Percentiles rank a stretch among this genome's conserved stretches.
Evolutionary conservation across 805 yeast genomes (phyloP).

Genomic region (Candida andamanensis): DNA sequence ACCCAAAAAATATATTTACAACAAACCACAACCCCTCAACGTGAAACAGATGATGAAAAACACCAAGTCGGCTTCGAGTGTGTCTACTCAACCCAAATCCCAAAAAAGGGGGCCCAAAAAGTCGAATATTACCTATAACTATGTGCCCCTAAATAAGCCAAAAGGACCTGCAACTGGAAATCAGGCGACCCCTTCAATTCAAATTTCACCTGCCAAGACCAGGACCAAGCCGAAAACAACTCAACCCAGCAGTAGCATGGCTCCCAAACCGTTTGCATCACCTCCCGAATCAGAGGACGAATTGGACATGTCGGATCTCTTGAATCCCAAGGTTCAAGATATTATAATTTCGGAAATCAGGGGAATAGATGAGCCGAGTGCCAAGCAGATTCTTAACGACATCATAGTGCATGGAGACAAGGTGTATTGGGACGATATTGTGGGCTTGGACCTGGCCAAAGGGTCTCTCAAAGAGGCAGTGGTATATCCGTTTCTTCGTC

Average conservation of each 20-base stretch:
- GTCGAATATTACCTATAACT: constrained; percentile 29
- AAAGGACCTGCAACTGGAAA: constrained; percentile 5
- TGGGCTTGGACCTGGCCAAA: constrained; percentile 88
- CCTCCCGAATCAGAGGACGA: constrained; percentile 5
- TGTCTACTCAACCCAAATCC: background rate
- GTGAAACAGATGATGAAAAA: constrained; percentile 1
- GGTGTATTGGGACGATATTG: constrained; percentile 92
- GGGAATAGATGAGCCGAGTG: constrained; percentile 78
- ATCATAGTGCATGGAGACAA: constrained; percentile 87
- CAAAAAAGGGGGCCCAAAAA: constrained; percentile 12
- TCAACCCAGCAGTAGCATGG: background rate
- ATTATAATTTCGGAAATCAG: constrained; percentile 40
- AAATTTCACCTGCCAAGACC: background rate
- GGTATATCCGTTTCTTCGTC: constrained; percentile 91
- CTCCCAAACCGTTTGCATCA: too few species aligned
- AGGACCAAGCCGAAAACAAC: too few species aligned
- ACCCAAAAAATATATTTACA: constrained; percentile 36
- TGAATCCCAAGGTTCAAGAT: constrained; percentile 27
- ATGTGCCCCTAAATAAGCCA: constrained; percentile 15
- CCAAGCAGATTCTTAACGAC: constrained; percentile 80
- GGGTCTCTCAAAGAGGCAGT: constrained; percentile 88
- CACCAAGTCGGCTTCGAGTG: background rate
- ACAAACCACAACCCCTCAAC: constrained; percentile 6
- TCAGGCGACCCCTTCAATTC: background rate
- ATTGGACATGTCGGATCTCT: constrained; percentile 17